phyloP scores from a whole-genome alignment of 1,284 basidiomycete genomes.

The Fereydounia khargensis region DNA sequence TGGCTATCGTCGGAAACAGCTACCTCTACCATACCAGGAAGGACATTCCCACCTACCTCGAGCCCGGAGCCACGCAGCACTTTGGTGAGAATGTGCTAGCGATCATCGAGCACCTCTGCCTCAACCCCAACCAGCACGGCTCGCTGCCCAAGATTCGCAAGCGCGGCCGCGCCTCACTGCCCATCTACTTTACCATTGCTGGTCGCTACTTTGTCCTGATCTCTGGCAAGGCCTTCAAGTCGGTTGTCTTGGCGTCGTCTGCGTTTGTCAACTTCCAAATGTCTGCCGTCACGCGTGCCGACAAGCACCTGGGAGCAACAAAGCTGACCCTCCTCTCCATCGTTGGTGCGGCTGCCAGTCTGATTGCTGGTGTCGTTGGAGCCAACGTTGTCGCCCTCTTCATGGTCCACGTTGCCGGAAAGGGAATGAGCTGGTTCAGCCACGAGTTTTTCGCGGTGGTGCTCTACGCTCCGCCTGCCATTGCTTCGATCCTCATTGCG shows the following conservation, averaged over 20 bases:
- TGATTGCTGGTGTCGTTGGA: slow-evolving; percentile 62
- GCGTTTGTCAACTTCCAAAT: slow-evolving; percentile 51
- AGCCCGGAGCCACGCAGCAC: slow-evolving; percentile 75
- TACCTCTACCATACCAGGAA: slow-evolving; percentile 90
- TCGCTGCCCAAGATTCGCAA: slow-evolving; percentile 33
- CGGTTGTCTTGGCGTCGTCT: slow-evolving; percentile 47
- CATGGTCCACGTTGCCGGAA: slow-evolving; percentile 69
- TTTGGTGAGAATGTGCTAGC: slow-evolving; percentile 89
- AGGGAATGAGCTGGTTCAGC: slow-evolving; percentile 61
- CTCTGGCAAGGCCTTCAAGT: slow-evolving; percentile 59
- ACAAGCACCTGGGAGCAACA: slow-evolving; percentile 41
- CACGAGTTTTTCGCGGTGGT: slow-evolving; percentile 70
- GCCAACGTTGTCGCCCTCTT: slow-evolving; percentile 73
- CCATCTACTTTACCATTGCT: slow-evolving; percentile 66
- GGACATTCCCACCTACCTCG: slow-evolving; percentile 78
- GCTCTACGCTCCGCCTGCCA: slow-evolving; percentile 73
- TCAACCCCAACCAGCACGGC: slow-evolving; percentile 60
- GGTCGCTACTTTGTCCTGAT: slow-evolving; percentile 60
- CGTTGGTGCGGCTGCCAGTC: slow-evolving; percentile 26
- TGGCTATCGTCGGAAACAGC: slow-evolving; percentile 88
- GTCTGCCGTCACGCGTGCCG: slow-evolving; percentile 54
- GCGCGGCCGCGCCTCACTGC: slow-evolving; percentile 61
- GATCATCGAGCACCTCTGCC: slow-evolving; percentile 70
- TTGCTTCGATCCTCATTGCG: slow-evolving; percentile 65
- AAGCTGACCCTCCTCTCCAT: slow-evolving; percentile 37